Conservation (phyloP, 1,139 yeast genomes). For the Suhomyces kunorum region DNA sequence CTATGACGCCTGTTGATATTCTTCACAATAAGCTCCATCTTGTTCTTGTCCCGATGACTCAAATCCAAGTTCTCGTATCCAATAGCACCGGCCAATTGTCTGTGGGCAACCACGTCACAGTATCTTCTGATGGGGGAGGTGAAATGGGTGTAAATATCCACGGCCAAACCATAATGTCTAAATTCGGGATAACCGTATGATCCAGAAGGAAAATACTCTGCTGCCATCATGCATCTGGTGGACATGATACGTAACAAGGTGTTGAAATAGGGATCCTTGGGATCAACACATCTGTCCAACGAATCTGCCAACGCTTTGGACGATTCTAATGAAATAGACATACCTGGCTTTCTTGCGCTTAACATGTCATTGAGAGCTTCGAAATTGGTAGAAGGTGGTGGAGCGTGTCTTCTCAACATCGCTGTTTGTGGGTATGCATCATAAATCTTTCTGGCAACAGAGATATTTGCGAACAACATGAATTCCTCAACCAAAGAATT, state of each 20-base stretch:
- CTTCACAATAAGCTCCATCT: conserved; percentile 85
- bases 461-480: conserved; percentile 95
- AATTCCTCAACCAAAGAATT: conserved; percentile 97
- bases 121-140: conserved; percentile 98
- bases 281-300: conserved; percentile 81
- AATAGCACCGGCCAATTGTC: conserved; percentile 96
- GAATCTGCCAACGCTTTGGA: conserved; percentile 94
- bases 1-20: conserved; percentile 94
- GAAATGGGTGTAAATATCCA: conserved; percentile 96
- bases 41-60: conserved; percentile 81
- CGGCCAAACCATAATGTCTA: conserved; percentile 95
- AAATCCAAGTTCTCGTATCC: conserved; percentile 85
- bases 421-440: conserved; percentile 98
- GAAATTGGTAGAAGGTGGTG: conserved; percentile 94
- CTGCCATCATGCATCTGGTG: conserved; percentile 99
- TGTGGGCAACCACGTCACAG: conserved; percentile 96
- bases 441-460: conserved; percentile 90
- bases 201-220: conserved; percentile 97
- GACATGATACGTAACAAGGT: conserved; percentile 95
- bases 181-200: conserved; percentile 89
- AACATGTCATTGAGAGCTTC: conserved; percentile 88
- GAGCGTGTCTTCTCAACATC: conserved; percentile 94
- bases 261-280: conserved; percentile 85
- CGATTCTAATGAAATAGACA: conserved; percentile 77
- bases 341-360: conserved; percentile 71